A percentile compares a stretch with the other conserved stretches of the same genome.
Conservation (phyloP, 129 eudicot species). For the Helianthus tuberosus region DNA sequence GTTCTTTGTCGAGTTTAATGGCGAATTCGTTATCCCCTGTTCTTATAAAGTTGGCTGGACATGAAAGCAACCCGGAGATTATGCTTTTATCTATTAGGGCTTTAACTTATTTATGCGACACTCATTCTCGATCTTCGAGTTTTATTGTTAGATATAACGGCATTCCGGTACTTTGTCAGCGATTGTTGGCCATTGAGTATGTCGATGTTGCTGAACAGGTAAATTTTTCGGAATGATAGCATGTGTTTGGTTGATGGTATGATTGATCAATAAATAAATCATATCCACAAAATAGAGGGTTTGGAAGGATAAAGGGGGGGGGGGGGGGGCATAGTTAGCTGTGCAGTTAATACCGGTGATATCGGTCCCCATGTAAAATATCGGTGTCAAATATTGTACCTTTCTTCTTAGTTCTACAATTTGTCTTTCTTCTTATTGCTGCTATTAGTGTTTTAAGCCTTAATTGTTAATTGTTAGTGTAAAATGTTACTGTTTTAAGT, state of each 20-base stretch:
- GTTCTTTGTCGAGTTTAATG: constrained; percentile 67
- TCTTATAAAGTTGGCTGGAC: constrained; percentile 70
- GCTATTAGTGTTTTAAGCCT: too few species aligned
- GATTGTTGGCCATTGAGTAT: constrained; percentile 72
- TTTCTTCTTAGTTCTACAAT: too few species aligned
- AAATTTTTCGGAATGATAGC: background rate
- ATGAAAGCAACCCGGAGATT: constrained; percentile 73
- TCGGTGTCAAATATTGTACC: too few species aligned
- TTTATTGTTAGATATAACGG: constrained; percentile 73
- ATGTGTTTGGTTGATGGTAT: constrained; percentile 8
- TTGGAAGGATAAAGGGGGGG: too few species aligned
- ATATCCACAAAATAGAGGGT: background rate
- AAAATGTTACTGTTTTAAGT: too few species aligned
- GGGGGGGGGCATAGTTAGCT: background rate
- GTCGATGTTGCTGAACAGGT: constrained; percentile 97
- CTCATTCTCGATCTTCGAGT: constrained; percentile 65
- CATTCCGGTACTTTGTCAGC: constrained; percentile 70
- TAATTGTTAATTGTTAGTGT: too few species aligned
- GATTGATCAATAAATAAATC: background rate
- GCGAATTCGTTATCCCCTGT: constrained; percentile 68
- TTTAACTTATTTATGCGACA: constrained; percentile 89
- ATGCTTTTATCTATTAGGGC: constrained; percentile 89
- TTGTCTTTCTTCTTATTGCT: too few species aligned
- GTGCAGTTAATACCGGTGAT: too few species aligned
- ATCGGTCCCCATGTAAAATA: too few species aligned